Percentiles rank a stretch among this genome's conserved stretches.
Evolutionary conservation across 1,284 basidiomycete genomes (phyloP).

Genomic region (Somion occarium): DNA sequence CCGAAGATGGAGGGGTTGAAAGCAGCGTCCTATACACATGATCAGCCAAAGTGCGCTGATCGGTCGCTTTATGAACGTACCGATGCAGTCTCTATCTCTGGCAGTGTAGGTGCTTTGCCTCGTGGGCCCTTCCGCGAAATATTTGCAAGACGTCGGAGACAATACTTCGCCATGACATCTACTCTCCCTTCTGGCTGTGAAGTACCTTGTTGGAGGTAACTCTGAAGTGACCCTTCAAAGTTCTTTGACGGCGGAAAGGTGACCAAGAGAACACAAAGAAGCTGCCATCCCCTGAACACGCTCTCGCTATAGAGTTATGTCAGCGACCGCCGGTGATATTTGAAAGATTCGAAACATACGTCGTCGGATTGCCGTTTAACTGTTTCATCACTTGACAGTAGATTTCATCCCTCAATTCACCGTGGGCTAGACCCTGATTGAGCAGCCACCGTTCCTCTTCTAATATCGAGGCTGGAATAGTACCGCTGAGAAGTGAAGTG

Average conservation of each 20-base stretch:
- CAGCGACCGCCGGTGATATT: background rate
- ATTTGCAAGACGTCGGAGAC: constrained; percentile 63
- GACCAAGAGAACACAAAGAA: constrained; percentile 81
- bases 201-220: constrained; percentile 71
- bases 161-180: constrained; percentile 87
- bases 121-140: constrained; percentile 79
- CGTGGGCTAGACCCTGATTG: constrained; percentile 68
- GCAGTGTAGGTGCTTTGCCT: constrained; percentile 72
- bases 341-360: constrained; percentile 40
- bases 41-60: constrained; percentile 5
- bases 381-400: constrained; percentile 93
- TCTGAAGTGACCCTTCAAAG: constrained; percentile 77
- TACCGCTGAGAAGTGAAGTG: constrained; percentile 40
- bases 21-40: constrained; percentile 71
- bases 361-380: constrained; percentile 74
- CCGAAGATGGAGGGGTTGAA: constrained; percentile 93
- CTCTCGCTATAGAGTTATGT: constrained; percentile 48
- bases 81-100: constrained; percentile 87
- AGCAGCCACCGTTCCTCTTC: constrained; percentile 88
- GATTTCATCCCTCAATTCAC: constrained; percentile 86
- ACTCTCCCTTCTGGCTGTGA: constrained; percentile 68
- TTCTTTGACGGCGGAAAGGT: constrained; percentile 90
- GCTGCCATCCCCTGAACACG: constrained; percentile 85
- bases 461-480: constrained; percentile 34
- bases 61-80: constrained; percentile 47